These are phyloP conservation scores for Paecilomyces sp. DNA, from an alignment of 2,329 filamentous ascomycete genomes.

Conservation along the genomic window DNA sequence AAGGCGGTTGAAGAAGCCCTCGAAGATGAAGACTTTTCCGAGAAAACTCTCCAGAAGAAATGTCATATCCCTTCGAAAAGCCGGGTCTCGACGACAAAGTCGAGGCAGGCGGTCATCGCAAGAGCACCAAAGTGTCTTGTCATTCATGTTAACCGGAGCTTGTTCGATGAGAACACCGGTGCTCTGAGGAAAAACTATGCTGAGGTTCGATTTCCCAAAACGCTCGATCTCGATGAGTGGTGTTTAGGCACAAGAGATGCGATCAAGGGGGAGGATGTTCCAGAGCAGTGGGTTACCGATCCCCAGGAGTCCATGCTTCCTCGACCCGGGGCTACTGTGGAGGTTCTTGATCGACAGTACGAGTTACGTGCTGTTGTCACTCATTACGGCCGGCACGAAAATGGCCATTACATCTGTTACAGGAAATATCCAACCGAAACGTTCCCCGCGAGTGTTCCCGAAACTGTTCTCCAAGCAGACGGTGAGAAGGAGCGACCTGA, in stretches of 20 bases:
- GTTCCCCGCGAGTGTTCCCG: constrained; percentile 26
- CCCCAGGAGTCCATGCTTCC: constrained; percentile 69
- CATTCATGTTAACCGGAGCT: constrained; percentile 84
- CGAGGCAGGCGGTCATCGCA: constrained; percentile 79
- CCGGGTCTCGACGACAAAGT: constrained; percentile 73
- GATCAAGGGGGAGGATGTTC: constrained; percentile 24
- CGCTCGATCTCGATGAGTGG: constrained; percentile 75
- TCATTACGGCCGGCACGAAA: constrained; percentile 85
- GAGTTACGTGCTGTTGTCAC: constrained; percentile 77
- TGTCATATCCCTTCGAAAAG: constrained; percentile 62
- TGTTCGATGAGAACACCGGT: constrained; percentile 79
- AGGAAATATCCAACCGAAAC: constrained; percentile 54
- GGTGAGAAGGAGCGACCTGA: constrained; percentile 33
- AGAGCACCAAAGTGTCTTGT: constrained; percentile 73
- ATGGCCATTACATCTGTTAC: constrained; percentile 93
- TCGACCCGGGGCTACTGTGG: constrained; percentile 48
- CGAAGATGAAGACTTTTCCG: constrained; percentile 72
- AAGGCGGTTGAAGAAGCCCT: constrained; percentile 62
- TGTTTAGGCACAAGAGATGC: constrained; percentile 57
- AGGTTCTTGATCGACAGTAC: constrained; percentile 50
- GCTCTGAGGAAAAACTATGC: constrained; percentile 77
- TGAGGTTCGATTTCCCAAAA: constrained; percentile 65
- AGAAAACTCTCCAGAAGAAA: constrained; percentile 54
- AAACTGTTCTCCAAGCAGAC: constrained; percentile 23
- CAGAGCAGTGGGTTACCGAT: constrained; percentile 64